Percentiles rank a stretch among this genome's conserved stretches.
Conservation (phyloP, 768 basidiomycete genomes). For the Lactarius deliciosus region DNA sequence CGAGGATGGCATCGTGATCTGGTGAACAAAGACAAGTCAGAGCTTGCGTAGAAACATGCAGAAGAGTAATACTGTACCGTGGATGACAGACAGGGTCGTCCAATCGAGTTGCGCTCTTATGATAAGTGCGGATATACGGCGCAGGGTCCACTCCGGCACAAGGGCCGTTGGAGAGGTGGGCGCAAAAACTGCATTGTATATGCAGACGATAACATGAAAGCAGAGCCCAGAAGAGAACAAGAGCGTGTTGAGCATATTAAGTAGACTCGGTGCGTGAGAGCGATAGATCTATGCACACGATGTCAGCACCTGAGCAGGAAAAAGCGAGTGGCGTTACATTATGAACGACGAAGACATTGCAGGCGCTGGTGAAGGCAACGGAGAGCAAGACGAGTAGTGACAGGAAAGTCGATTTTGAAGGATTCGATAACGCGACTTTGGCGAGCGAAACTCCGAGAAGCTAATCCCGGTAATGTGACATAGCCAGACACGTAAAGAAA, state of each 20-base stretch:
- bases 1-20: conserved; percentile 37
- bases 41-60: not conserved
- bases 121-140: conserved; percentile 29
- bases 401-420: conserved; percentile 1
- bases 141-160: conserved; percentile 30
- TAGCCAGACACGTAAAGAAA: not conserved
- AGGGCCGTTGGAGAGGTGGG: conserved; percentile 1
- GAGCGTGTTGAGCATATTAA: conserved; percentile 25
- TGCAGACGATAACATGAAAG: conserved; percentile 27
- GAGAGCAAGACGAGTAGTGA: conserved; percentile 18
- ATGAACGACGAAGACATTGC: conserved; percentile 19
- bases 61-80: conserved; percentile 11
- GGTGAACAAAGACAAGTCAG: not conserved
- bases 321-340: not conserved
- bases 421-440: conserved; percentile 29
- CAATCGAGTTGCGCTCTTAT: conserved; percentile 18
- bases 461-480: conserved; percentile 29
- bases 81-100: conserved; percentile 20
- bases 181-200: conserved; percentile 21
- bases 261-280: conserved; percentile 16
- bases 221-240: conserved; percentile 32
- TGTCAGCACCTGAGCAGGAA: conserved; percentile 1
- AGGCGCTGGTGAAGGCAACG: conserved; percentile 16
- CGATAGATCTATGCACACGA: conserved; percentile 28
- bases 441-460: conserved; percentile 38